Conservation (phyloP, 768 basidiomycete species). For the Mycena olivaceomarginata region DNA sequence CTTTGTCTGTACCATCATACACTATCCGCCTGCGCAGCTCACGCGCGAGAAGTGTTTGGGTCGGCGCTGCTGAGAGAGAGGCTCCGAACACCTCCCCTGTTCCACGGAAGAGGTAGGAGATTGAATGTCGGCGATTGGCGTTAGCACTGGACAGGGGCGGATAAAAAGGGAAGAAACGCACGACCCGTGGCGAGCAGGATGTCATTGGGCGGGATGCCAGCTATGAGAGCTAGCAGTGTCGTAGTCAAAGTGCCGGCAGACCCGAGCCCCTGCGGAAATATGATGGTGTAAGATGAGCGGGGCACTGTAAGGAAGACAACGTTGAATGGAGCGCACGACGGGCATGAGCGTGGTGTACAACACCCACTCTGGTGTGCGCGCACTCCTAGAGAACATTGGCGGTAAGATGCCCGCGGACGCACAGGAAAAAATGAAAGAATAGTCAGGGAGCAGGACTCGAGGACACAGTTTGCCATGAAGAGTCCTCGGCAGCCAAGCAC, state of each 20-base stretch:
- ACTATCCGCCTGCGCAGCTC: slow-evolving; percentile 72
- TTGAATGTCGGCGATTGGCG: slow-evolving; percentile 52
- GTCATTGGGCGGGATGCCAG: slow-evolving; percentile 72
- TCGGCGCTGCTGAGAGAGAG: slow-evolving; percentile 75
- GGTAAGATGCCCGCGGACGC: no score
- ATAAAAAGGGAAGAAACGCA: no score
- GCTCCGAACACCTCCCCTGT: slow-evolving; percentile 88
- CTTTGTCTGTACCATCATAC: not conserved
- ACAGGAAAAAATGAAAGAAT: no score
- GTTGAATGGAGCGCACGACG: slow-evolving; percentile 62
- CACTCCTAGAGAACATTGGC: no score
- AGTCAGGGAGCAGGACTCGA: no score
- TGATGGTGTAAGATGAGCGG: not conserved
- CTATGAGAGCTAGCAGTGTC: no score
- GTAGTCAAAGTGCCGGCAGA: slow-evolving; percentile 69
- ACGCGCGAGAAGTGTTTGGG: slow-evolving; percentile 74
- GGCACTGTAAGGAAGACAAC: slow-evolving; percentile 36
- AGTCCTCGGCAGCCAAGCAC: no score
- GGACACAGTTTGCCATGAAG: slow-evolving; percentile 29
- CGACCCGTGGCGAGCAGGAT: slow-evolving; percentile 83
- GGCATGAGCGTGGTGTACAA: slow-evolving; percentile 53
- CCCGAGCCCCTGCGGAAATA: slow-evolving; percentile 66
- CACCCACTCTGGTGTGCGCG: slow-evolving; percentile 43
- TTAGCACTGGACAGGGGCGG: no score
- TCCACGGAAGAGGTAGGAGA: slow-evolving; percentile 84